Base-by-base conservation (phyloP, 139 green algal genomes). In the Auxenochlorella pyrenoidosa region DNA sequence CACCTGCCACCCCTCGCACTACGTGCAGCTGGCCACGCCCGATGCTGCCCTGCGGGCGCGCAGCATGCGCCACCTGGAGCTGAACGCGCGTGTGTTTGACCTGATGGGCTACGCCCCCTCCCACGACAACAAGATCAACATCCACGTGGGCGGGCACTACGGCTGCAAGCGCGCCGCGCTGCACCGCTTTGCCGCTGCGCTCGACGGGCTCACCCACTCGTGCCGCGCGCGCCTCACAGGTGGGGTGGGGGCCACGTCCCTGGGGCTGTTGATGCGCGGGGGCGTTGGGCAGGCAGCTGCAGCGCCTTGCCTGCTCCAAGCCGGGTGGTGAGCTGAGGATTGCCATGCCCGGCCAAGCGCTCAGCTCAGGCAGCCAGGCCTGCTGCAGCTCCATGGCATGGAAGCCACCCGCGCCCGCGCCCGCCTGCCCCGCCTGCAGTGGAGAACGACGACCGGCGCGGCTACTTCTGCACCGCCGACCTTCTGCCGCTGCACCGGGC, bases 111-210 rank as follows among this genome's bases (percentile, higher is more conserved):
- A 91, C 32, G 51, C 90, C 32, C 91, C 94, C 34, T 89, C 72
- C 16, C 83, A 75, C 6, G 88, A 75, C 43, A 96, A 96, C 91
- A 96, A 96, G 93, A 94, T 96, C 86, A 96, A 96, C 90, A 96
- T 96, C 68, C 93, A 96, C 59, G 86, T 96, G 47, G 94, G 94
- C 26, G 93, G 89, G 36, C 26, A 16, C 10, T 66, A 84, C 41
- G 73, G 73, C 44, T 81, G 92, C 86, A 96, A 96, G 89, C 79
- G 88, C 5, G 79, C 59, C 18, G 81, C 92, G 2, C 87, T 96
- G 58, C 3, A 84, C 36, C 91, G 93, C 38, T 96, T 95, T 87
- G 91, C 92, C 21, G 85, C 90, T 2, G 87, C 88, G 30, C 90
- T 89, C 30, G 54, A 88, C 40, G 85, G 82, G 60, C 77, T 95